A percentile compares a stretch with the other conserved stretches of the same genome.
phyloP scores from a whole-genome alignment of 768 basidiomycete genomes.

The Mycena epipterygia region DNA sequence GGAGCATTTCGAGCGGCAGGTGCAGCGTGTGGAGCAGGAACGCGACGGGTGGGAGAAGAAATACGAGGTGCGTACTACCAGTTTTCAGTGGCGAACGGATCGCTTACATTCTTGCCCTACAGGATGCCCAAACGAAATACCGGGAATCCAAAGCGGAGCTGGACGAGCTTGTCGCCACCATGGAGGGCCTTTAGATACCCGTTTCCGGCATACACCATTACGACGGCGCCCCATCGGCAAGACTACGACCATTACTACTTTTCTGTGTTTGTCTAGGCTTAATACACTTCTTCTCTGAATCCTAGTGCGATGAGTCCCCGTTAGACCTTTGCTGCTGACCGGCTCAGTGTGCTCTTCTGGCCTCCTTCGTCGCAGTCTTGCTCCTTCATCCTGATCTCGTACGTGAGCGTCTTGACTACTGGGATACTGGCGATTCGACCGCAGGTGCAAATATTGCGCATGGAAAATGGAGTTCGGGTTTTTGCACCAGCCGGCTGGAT shows the following conservation, averaged over 20 bases:
- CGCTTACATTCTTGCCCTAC: slow-evolving; percentile 21
- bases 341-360: not conserved
- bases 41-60: slow-evolving; percentile 96
- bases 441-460: too few relatives aligned
- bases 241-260: slow-evolving; percentile 22
- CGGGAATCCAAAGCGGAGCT: slow-evolving; percentile 82
- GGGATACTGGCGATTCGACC: too few relatives aligned
- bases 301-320: not conserved
- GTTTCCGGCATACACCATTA: slow-evolving; percentile 8
- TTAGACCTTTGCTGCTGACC: not conserved
- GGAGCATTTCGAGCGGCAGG: slow-evolving; percentile 96
- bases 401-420: too few relatives aligned
- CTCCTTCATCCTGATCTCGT: not conserved
- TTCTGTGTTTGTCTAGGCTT: slow-evolving; percentile 17
- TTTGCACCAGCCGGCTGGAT: too few relatives aligned
- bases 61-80: slow-evolving; percentile 76
- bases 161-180: slow-evolving; percentile 82
- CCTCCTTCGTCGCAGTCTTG: not conserved
- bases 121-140: slow-evolving; percentile 84
- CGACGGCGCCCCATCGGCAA: slow-evolving; percentile 17
- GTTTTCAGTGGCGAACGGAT: not conserved
- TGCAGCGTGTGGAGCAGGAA: slow-evolving; percentile 89
- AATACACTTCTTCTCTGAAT: slow-evolving; percentile 17
- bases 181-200: slow-evolving; percentile 72
- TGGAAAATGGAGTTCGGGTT: too few relatives aligned